These are phyloP conservation scores for Penicillium nucicola DNA, from an alignment of 495 filamentous ascomycete genomes.

Conservation along the genomic window DNA sequence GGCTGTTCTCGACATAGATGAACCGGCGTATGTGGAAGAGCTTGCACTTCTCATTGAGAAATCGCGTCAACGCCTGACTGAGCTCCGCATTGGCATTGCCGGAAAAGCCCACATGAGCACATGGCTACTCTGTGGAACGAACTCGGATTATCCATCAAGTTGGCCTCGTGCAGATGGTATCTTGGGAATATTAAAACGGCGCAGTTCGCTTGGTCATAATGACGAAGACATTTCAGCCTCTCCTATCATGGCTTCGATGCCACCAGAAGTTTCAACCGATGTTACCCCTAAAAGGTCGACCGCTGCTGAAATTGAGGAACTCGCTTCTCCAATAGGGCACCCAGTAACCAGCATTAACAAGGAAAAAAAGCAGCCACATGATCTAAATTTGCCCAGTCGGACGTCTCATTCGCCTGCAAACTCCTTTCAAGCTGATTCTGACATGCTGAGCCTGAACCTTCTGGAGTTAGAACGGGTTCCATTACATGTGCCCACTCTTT, in stretches of 20 bases:
- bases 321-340: neutral
- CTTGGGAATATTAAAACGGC: slow-evolving; percentile 66
- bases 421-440: slow-evolving; percentile 5
- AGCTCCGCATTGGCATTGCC: slow-evolving; percentile 79
- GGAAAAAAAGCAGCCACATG: neutral
- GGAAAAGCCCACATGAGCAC: slow-evolving; percentile 50
- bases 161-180: slow-evolving; percentile 63
- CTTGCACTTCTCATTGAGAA: slow-evolving; percentile 77
- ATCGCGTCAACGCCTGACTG: slow-evolving; percentile 63
- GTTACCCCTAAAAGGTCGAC: neutral
- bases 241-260: neutral
- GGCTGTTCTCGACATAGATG: slow-evolving; percentile 85
- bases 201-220: neutral
- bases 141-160: slow-evolving; percentile 24
- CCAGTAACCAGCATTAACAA: neutral
- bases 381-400: neutral
- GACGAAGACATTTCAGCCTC: neutral
- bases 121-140: slow-evolving; percentile 47
- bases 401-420: neutral
- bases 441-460: slow-evolving; percentile 61
- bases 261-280: neutral
- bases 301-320: neutral
- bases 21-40: slow-evolving; percentile 83
- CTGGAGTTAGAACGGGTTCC: slow-evolving; percentile 83
- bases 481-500: slow-evolving; percentile 64